Percentiles rank a stretch among this genome's conserved stretches.
phyloP scores from a whole-genome alignment of 2,329 filamentous ascomycete genomes.

The Tetracladium maxilliforme region DNA sequence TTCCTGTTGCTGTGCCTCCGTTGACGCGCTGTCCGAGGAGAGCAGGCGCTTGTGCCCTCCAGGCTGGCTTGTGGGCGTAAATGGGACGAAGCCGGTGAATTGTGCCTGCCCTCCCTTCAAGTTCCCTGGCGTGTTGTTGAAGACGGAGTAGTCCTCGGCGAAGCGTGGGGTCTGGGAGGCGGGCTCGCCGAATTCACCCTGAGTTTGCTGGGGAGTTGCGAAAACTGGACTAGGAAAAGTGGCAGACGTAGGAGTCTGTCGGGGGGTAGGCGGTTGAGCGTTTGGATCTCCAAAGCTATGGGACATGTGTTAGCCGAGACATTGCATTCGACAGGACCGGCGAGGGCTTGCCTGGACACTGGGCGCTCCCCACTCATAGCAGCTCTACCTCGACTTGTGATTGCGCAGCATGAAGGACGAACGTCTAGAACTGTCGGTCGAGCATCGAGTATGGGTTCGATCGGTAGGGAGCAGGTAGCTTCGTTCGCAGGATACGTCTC shows the following conservation, averaged over 20 bases:
- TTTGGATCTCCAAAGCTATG: constrained; percentile 48
- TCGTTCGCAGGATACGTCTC: too few species aligned
- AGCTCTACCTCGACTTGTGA: constrained; percentile 13
- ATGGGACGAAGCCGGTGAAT: constrained; percentile 28
- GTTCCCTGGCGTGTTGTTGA: constrained; percentile 48
- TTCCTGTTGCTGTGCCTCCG: too few species aligned
- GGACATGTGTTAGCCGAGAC: constrained; percentile 18
- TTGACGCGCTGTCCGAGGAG: too few species aligned
- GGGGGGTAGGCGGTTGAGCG: constrained; percentile 43
- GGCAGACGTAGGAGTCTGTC: constrained; percentile 38
- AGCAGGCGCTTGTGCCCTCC: too few species aligned
- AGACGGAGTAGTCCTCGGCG: constrained; percentile 50
- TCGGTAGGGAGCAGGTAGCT: too few species aligned
- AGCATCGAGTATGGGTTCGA: too few species aligned
- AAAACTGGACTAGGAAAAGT: constrained; percentile 38
- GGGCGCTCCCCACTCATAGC: constrained; percentile 50
- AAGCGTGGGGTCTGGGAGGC: constrained; percentile 45
- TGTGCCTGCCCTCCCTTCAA: constrained; percentile 28
- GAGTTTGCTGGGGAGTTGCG: constrained; percentile 36
- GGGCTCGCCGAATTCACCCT: constrained; percentile 26
- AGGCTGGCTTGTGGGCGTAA: too few species aligned
- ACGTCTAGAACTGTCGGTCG: too few species aligned
- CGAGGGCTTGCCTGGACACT: constrained; percentile 31
- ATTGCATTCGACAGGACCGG: constrained; percentile 1
- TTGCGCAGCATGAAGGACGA: too few species aligned